Evolutionary conservation across 2,329 filamentous ascomycete species (phyloP), one percentile per base, ranked within the genome.

Genomic region (Penicillium sp.): DNA sequence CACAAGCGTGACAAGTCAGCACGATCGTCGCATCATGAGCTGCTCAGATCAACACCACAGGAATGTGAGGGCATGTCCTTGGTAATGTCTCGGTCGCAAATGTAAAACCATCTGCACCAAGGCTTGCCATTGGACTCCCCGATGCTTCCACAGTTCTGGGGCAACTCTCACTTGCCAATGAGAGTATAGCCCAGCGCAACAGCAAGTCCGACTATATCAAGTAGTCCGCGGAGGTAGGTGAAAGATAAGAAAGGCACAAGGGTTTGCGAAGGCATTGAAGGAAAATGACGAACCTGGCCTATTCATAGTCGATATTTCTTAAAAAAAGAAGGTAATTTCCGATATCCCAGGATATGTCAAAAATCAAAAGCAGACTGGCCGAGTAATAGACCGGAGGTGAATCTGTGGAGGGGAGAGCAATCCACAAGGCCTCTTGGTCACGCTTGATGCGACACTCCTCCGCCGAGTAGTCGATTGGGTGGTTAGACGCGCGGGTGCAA

Each of bases 271-370:
- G 63, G 59, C 59, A 66, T 63, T 64, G 65, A 65, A 67, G 61
- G 64, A 64, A 62, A 71, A 67, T 66, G 50, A 76, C 78, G 62
- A 68, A 81, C 78, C 79, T 80, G 76, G 75, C 69, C 76, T 74
- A 75, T 81, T 81, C 79, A 81, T 81, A 66, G 63, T 72, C 45
- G 48, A 47, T 29, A 15, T 23, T 45, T 25, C 55, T 33, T 23
- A 25, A n/a, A 8, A 8, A 23, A 37, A 57, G 27, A 38, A 57
- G 38, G 33, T 51, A 29, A 31, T 35, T 31, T 42, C 37, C 12
- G 60, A 53, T 42, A 58, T 45, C 42, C 54, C 41, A 56, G 52
- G 60, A 56, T 58, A 31, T 51, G 54, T 62, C 54, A 58, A 57
- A 62, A 49, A 33, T 49, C 59, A 58, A 40, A 57, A 35, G 46